Evolutionary conservation across 1,139 yeast genomes (phyloP), one percentile per base, ranked within the genome.

Genomic region (Candida sp.): DNA sequence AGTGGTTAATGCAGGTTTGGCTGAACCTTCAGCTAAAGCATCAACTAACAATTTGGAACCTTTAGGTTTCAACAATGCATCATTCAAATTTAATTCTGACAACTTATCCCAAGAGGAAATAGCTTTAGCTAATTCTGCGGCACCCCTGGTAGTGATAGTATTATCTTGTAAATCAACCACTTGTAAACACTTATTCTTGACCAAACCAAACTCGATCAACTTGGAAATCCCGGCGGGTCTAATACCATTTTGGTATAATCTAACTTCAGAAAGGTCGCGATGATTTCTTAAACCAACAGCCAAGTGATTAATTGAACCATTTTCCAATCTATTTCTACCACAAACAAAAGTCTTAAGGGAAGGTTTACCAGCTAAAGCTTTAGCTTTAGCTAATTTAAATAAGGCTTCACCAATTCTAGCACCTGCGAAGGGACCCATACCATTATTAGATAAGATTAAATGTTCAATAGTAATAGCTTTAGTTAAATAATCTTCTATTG

Each of bases 351-450:
- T 88, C 60, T 84, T 84, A 58, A 80, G 75, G 40, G 80, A 74
- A 27, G 71, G 68, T 41, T 66, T 63, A 32, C 68, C 66, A 33
- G 68, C 61, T 25, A 67, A 66, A 49, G 73, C 65, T 64, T 88
- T 87, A 47, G 81, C 82, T 40, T 66, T 64, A n/a, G 95, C 82
- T 54, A 91, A 76, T 55, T 77, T 76, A 66, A 75, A 88, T 46
- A 93, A 77, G 5, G 96, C 88, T 51, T 81, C 81, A 47, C 97
- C 99, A 51, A 93, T 87, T 63, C 96, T 79, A 43, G 95, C 85
- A 54, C 99, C 99, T 0, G 98, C 96, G 64, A 86, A 87, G 27
- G 99, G 99, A 21, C 99, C 99, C 82, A 93, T 84, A 44, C 99
- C 99, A 63, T 95, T 93, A 67, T 93, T 93, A 39, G 97, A 86